Conservation (phyloP, 805 yeast species). For the Blastobotrys chiropterorum region DNA sequence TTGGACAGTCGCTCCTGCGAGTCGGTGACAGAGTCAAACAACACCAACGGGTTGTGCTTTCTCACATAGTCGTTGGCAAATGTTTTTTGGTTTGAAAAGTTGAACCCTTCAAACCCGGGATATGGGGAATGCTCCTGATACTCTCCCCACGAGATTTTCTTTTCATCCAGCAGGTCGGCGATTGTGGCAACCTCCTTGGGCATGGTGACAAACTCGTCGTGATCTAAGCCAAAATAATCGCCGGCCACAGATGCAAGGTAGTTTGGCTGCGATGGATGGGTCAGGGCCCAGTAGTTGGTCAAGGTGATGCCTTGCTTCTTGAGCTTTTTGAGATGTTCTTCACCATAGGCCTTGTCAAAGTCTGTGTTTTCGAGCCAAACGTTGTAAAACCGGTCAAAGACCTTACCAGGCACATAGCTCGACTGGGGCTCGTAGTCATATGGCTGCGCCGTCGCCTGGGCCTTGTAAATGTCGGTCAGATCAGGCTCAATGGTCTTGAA, state of each 20-base stretch:
- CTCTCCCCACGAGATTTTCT: slow-evolving; percentile 46
- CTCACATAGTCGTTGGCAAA: slow-evolving; percentile 44
- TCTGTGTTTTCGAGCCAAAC: slow-evolving; percentile 50
- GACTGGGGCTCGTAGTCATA: slow-evolving; percentile 24
- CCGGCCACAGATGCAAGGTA: slow-evolving; percentile 46
- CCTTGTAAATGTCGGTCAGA: slow-evolving; percentile 30
- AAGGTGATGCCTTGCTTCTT: slow-evolving; percentile 41
- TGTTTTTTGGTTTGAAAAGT: slow-evolving; percentile 38
- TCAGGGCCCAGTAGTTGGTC: slow-evolving; percentile 46
- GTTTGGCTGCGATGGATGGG: slow-evolving; percentile 52
- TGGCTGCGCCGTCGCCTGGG: slow-evolving; percentile 33
- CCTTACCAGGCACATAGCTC: slow-evolving; percentile 35
- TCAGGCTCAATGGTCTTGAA: slow-evolving; percentile 31
- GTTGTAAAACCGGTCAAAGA: slow-evolving; percentile 36
- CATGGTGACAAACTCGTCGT: slow-evolving; percentile 40
- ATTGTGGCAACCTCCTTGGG: slow-evolving; percentile 44
- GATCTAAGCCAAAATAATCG: slow-evolving; percentile 44
- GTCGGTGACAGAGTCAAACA: slow-evolving; percentile 36
- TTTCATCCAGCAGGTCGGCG: slow-evolving; percentile 43
- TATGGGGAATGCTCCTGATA: slow-evolving; percentile 50
- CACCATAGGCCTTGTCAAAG: slow-evolving; percentile 44
- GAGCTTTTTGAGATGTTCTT: slow-evolving; percentile 39
- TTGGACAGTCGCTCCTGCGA: slow-evolving; percentile 35
- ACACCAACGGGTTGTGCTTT: slow-evolving; percentile 46
- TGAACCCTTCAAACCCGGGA: slow-evolving; percentile 45